Evolutionary conservation across 2,329 filamentous ascomycete genomes (phyloP).

Genomic region (Magnaporthiopsis poae): DNA sequence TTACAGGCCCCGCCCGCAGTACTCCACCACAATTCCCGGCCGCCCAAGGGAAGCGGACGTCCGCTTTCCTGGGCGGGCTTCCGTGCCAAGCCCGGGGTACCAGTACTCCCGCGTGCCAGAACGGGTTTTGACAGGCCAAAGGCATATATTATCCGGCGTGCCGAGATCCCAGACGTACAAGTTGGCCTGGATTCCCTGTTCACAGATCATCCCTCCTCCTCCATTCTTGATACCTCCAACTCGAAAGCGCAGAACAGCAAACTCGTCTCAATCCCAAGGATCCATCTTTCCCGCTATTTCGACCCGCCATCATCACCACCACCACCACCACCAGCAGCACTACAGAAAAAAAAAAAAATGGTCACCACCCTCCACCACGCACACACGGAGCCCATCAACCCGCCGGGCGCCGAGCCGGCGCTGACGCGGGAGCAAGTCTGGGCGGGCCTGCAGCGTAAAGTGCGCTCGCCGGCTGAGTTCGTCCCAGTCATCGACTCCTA

Average conservation of each 20-base stretch:
- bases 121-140: background rate
- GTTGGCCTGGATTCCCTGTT: too few species aligned
- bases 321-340: too few species aligned
- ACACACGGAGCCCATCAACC: conserved; percentile 27
- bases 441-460: conserved; percentile 27
- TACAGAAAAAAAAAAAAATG: background rate
- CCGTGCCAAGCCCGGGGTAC: background rate
- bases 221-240: too few species aligned
- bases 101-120: background rate
- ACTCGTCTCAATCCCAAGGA: background rate
- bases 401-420: conserved; percentile 18
- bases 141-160: too few species aligned
- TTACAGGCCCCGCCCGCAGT: background rate
- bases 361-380: conserved; percentile 4
- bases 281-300: too few species aligned
- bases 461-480: conserved; percentile 26
- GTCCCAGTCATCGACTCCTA: conserved; percentile 26
- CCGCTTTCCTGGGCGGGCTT: too few species aligned
- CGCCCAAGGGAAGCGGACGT: background rate
- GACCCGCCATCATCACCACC: too few species aligned
- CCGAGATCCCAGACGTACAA: too few species aligned
- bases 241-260: too few species aligned
- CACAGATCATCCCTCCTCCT: too few species aligned
- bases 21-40: background rate
- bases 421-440: conserved; percentile 25